Conservation (phyloP, 768 basidiomycete genomes). For the Piloderma croceum region DNA sequence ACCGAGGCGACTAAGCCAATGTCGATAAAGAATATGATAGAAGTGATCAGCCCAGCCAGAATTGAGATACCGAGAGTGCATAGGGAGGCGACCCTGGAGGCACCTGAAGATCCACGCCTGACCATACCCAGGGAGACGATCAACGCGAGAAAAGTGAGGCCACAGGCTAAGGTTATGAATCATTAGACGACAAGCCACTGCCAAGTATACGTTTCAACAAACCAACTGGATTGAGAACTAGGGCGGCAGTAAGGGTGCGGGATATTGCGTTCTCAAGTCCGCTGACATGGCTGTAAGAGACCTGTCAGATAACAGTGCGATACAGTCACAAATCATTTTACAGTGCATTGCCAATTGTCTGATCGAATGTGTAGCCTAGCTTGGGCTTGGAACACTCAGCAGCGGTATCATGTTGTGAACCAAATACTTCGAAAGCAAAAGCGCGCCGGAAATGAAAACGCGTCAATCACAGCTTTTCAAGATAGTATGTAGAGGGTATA, state of each 20-base stretch:
- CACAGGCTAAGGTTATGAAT: constrained; percentile 43
- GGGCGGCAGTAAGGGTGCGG: constrained; percentile 38
- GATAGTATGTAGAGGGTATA: constrained; percentile 10
- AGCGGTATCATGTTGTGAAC: constrained; percentile 32
- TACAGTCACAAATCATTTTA: constrained; percentile 23
- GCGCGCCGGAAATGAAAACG: constrained; percentile 2
- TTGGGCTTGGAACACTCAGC: constrained; percentile 41
- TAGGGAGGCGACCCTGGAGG: constrained; percentile 34
- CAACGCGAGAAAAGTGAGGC: constrained; percentile 45
- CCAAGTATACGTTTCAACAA: constrained; percentile 5
- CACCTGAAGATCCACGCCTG: constrained; percentile 32
- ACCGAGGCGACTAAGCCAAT: constrained; percentile 43
- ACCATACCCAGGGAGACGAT: constrained; percentile 42
- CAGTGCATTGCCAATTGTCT: constrained; percentile 40
- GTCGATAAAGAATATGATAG: constrained; percentile 49
- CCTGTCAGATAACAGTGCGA: constrained; percentile 8
- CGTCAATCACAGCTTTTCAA: constrained; percentile 2
- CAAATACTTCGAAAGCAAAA: constrained; percentile 33
- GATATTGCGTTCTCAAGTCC: constrained; percentile 38
- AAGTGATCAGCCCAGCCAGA: constrained; percentile 40
- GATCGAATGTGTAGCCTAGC: constrained; percentile 55
- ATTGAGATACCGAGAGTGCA: constrained; percentile 32
- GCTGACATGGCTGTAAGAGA: constrained; percentile 26
- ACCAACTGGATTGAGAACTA: constrained; percentile 56
- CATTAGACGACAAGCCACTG: constrained; percentile 5